phyloP scores from a whole-genome alignment of 306 rosid genomes.

The Canavalia ensiformis region DNA sequence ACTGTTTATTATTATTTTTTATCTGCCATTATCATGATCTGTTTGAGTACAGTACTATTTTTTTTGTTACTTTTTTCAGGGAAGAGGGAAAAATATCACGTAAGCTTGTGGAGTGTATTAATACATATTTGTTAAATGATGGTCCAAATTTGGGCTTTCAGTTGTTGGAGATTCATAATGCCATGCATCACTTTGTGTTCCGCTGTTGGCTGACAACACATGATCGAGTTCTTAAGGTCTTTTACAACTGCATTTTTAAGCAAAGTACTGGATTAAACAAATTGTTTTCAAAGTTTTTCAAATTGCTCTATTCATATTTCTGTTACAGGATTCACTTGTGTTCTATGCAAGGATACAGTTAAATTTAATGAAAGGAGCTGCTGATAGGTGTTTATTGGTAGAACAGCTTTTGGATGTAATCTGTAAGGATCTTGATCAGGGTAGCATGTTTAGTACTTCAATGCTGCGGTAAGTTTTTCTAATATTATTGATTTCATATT shows the following conservation, averaged over 20 bases:
- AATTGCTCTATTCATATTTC: conserved; percentile 27
- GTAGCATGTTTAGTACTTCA: conserved; percentile 60
- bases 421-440: conserved; percentile 92
- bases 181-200: conserved; percentile 80
- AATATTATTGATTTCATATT: conserved; percentile 20
- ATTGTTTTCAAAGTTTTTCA: neutral
- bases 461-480: conserved; percentile 67
- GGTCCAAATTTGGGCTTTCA: conserved; percentile 84
- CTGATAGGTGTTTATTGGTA: conserved; percentile 70
- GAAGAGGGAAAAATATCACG: conserved; percentile 91
- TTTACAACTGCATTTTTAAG: conserved; percentile 38
- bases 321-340: conserved; percentile 81
- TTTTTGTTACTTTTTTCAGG: conserved; percentile 60
- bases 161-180: conserved; percentile 76
- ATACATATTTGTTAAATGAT: conserved; percentile 83
- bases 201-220: conserved; percentile 87
- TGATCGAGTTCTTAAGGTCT: conserved; percentile 91
- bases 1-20: neutral
- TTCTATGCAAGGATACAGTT: conserved; percentile 80
- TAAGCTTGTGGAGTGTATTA: conserved; percentile 88
- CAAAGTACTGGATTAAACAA: conserved; percentile 27
- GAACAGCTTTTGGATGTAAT: conserved; percentile 86
- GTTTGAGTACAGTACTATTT: conserved; percentile 32
- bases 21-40: conserved; percentile 27
- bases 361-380: conserved; percentile 70